A percentile compares a stretch with the other conserved stretches of the same genome.
phyloP scores from a whole-genome alignment of 306 rosid species.

The Carpinus viminea region DNA sequence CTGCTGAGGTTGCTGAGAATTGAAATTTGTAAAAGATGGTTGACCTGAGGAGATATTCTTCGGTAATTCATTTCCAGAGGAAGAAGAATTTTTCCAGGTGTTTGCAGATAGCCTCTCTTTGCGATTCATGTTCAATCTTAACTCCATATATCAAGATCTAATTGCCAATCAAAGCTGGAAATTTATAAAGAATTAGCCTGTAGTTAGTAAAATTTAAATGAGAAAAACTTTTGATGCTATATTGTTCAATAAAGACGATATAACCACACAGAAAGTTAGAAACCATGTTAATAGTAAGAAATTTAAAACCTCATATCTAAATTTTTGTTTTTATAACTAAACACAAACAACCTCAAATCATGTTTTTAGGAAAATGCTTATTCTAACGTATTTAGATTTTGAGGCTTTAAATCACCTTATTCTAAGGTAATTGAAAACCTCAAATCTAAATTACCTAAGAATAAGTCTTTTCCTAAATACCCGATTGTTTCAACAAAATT shows the following conservation, averaged over 20 bases:
- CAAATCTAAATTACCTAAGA: background rate
- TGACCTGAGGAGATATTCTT: constrained; percentile 40
- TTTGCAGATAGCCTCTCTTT: constrained; percentile 49
- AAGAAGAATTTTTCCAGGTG: constrained; percentile 55
- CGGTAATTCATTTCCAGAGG: constrained; percentile 40
- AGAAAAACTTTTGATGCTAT: background rate
- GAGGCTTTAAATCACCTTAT: too few species aligned
- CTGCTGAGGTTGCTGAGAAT: constrained; percentile 33
- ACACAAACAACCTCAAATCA: too few species aligned
- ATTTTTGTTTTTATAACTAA: background rate
- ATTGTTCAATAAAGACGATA: constrained; percentile 2
- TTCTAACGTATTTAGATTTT: too few species aligned
- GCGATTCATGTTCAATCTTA: constrained; percentile 5
- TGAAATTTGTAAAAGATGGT: constrained; percentile 42
- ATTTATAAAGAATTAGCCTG: constrained; percentile 7
- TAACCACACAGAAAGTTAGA: background rate
- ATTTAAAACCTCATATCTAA: background rate
- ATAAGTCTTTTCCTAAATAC: background rate
- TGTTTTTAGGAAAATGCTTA: too few species aligned
- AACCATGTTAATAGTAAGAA: background rate
- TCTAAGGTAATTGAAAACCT: background rate
- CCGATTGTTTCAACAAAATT: background rate
- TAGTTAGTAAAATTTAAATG: constrained; percentile 6
- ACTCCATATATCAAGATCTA: constrained; percentile 23
- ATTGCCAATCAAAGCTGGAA: constrained; percentile 33